Evolutionary conservation across 2,329 filamentous ascomycete genomes (phyloP).

Genomic region (Lecanicillium sp.): DNA sequence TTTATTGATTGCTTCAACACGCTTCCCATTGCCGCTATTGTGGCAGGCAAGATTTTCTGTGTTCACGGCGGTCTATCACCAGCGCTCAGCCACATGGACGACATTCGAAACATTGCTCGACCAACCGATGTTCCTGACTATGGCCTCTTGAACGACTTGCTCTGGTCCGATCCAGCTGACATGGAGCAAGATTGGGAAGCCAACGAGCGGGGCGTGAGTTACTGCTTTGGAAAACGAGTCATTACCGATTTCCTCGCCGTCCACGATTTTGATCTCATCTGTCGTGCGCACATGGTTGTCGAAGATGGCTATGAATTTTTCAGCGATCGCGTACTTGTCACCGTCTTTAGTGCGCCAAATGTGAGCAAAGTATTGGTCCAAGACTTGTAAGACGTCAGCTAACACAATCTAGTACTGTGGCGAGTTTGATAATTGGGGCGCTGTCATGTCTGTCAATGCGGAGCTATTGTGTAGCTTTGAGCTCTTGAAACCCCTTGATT

Average conservation of each 20-base stretch:
- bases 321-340: conserved; percentile 87
- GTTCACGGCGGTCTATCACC: conserved; percentile 93
- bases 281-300: conserved; percentile 97
- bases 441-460: conserved; percentile 93
- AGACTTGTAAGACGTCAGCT: too few relatives aligned
- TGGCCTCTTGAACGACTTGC: conserved; percentile 83
- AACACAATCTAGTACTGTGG: conserved; percentile 71
- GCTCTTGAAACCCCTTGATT: conserved; percentile 90
- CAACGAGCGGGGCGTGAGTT: conserved; percentile 93
- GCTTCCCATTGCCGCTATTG: conserved; percentile 90
- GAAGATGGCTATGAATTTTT: conserved; percentile 99
- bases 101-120: conserved; percentile 90
- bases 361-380: conserved; percentile 55
- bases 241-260: conserved; percentile 91
- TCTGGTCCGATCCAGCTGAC: conserved; percentile 97
- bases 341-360: conserved; percentile 95
- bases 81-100: conserved; percentile 91
- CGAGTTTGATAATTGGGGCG: conserved; percentile 98
- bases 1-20: conserved; percentile 97
- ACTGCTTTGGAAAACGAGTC: conserved; percentile 97
- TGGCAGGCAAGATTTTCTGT: conserved; percentile 95
- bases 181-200: conserved; percentile 98
- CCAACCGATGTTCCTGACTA: conserved; percentile 98
- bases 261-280: conserved; percentile 96
- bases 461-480: conserved; percentile 97